Conservation (phyloP, 371 early-diverging fungal genomes). For the Circinella umbellata region DNA sequence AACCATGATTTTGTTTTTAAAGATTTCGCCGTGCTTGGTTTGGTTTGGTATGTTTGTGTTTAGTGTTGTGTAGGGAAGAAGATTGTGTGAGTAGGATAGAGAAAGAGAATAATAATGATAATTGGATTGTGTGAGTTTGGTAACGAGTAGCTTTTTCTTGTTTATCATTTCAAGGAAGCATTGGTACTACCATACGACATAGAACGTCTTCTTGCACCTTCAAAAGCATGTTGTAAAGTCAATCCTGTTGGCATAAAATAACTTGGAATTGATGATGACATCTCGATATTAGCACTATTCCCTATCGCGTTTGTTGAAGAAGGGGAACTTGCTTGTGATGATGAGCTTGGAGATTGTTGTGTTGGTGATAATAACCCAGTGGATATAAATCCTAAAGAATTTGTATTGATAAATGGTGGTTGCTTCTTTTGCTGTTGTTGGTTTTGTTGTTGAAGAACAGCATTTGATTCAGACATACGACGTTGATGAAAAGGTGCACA, state of each 20-base stretch:
- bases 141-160: not conserved
- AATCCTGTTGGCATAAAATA: conserved; percentile 54
- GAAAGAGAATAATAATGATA: no score
- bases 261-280: conserved; percentile 23
- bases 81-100: not conserved
- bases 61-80: not conserved
- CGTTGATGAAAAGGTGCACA: conserved; percentile 56
- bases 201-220: conserved; percentile 57
- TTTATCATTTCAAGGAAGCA: conserved; percentile 5
- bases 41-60: not conserved
- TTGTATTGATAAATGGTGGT: conserved; percentile 22
- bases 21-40: no score
- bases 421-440: conserved; percentile 16
- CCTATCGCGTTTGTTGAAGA: not conserved
- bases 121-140: no score
- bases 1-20: no score
- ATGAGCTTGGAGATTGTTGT: conserved; percentile 13
- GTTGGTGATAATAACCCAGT: conserved; percentile 29
- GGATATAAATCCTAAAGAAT: conserved; percentile 29
- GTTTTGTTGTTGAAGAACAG: conserved; percentile 11
- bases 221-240: conserved; percentile 54
- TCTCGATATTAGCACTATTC: conserved; percentile 5
- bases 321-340: conserved; percentile 28
- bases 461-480: conserved; percentile 41
- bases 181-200: conserved; percentile 44